Conservation (phyloP, 306 rosid genomes). For the Vigna angularis region DNA sequence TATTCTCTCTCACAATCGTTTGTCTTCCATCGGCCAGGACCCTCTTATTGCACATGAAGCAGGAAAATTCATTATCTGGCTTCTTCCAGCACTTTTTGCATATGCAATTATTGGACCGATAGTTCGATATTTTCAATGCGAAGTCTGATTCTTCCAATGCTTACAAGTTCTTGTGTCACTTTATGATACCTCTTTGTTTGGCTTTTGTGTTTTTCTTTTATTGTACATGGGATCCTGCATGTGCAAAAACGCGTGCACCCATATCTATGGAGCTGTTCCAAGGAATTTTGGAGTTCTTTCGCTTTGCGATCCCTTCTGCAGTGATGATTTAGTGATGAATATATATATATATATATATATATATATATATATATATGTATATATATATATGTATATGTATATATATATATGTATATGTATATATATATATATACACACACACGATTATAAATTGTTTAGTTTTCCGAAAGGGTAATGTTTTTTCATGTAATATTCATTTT, state of each 20-base stretch:
- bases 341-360: no score
- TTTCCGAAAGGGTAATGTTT: no score
- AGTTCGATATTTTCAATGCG: slow-evolving; percentile 73
- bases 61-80: slow-evolving; percentile 64
- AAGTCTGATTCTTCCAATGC: slow-evolving; percentile 69
- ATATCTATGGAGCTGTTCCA: slow-evolving; percentile 59
- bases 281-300: slow-evolving; percentile 64
- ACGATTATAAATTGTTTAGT: no score
- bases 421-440: no score
- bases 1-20: slow-evolving; percentile 61
- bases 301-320: slow-evolving; percentile 73
- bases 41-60: slow-evolving; percentile 77
- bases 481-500: no score
- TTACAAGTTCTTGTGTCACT: slow-evolving; percentile 53
- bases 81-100: slow-evolving; percentile 78
- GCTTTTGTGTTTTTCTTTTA: slow-evolving; percentile 64
- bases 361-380: no score
- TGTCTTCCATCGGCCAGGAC: slow-evolving; percentile 77
- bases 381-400: no score
- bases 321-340: slow-evolving; percentile 64
- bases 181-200: slow-evolving; percentile 74
- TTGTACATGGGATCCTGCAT: slow-evolving; percentile 58
- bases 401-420: no score
- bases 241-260: slow-evolving; percentile 59
- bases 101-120: slow-evolving; percentile 69